Conservation (phyloP, 257 asterid species). For the Gardenia jasminoides region DNA sequence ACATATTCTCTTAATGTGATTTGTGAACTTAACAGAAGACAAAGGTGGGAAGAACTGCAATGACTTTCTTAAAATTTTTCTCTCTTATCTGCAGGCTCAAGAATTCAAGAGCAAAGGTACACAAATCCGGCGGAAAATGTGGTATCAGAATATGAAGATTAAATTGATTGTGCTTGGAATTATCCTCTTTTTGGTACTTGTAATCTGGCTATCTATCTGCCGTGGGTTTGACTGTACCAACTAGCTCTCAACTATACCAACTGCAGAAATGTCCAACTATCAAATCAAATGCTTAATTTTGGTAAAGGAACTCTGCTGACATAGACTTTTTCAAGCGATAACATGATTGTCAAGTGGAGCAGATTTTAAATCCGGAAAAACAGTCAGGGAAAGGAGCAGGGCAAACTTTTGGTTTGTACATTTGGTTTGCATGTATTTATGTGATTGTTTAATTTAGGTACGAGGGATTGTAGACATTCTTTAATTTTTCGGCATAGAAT, state of each 20-base stretch:
- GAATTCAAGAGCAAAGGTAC: slow-evolving; percentile 48
- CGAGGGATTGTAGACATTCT: slow-evolving; percentile 21
- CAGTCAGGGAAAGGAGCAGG: neutral
- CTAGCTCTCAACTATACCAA: slow-evolving; percentile 22
- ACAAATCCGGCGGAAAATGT: slow-evolving; percentile 76
- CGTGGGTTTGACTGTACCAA: slow-evolving; percentile 66
- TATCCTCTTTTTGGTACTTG: slow-evolving; percentile 52
- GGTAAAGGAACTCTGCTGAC: neutral
- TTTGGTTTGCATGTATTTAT: slow-evolving; percentile 1
- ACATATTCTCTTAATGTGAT: neutral
- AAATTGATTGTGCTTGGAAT: slow-evolving; percentile 74
- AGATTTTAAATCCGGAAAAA: neutral
- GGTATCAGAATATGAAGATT: slow-evolving; percentile 91
- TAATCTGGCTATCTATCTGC: slow-evolving; percentile 78
- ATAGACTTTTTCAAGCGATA: neutral
- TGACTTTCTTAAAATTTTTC: neutral
- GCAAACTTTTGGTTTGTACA: neutral
- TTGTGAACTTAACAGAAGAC: neutral
- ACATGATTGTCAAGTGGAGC: neutral
- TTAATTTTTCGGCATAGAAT: slow-evolving; percentile 8
- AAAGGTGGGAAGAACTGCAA: neutral
- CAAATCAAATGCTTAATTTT: neutral
- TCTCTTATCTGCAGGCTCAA: slow-evolving; percentile 51
- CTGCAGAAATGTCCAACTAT: neutral
- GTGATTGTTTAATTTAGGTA: slow-evolving; percentile 16